Conservation (phyloP, 192 early-diverging fungal genomes). For the Gamsiella multidivaricata region DNA sequence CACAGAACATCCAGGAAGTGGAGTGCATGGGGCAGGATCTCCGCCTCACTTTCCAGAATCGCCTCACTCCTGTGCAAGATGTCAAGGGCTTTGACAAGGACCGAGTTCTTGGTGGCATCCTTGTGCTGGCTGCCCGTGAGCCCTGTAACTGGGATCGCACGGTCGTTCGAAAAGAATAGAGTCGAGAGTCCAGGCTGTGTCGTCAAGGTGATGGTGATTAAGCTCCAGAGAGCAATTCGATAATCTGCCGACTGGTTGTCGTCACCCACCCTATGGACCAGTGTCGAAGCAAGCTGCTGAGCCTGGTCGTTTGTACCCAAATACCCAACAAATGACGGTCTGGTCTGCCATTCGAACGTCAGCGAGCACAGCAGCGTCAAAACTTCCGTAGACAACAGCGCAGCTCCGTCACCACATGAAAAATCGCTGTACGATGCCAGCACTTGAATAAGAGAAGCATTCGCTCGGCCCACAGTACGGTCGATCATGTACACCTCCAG, state of each 20-base stretch:
- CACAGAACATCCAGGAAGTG: constrained; percentile 61
- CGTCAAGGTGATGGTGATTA: constrained; percentile 58
- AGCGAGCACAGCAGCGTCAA: constrained; percentile 55
- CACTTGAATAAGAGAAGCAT: constrained; percentile 48
- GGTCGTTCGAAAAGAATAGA: constrained; percentile 46
- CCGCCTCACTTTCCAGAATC: constrained; percentile 43
- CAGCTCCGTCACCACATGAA: constrained; percentile 41
- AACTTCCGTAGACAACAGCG: constrained; percentile 57
- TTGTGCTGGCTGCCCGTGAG: constrained; percentile 31
- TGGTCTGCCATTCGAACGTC: constrained; percentile 49
- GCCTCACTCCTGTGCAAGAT: constrained; percentile 49
- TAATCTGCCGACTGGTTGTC: constrained; percentile 22
- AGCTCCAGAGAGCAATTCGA: constrained; percentile 58
- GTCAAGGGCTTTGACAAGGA: constrained; percentile 54
- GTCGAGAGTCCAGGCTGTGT: constrained; percentile 57
- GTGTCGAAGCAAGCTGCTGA: constrained; percentile 33
- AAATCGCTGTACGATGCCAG: constrained; percentile 54
- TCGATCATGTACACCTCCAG: constrained; percentile 61
- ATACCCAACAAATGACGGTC: constrained; percentile 59
- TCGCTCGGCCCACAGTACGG: constrained; percentile 48
- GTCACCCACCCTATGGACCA: constrained; percentile 35
- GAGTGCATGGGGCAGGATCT: constrained; percentile 56
- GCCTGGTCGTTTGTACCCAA: constrained; percentile 59
- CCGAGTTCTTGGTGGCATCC: constrained; percentile 43
- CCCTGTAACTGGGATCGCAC: constrained; percentile 30